These are phyloP conservation scores for Sesbania bispinosa DNA, from an alignment of 306 rosid genomes.

Conservation along the genomic window DNA sequence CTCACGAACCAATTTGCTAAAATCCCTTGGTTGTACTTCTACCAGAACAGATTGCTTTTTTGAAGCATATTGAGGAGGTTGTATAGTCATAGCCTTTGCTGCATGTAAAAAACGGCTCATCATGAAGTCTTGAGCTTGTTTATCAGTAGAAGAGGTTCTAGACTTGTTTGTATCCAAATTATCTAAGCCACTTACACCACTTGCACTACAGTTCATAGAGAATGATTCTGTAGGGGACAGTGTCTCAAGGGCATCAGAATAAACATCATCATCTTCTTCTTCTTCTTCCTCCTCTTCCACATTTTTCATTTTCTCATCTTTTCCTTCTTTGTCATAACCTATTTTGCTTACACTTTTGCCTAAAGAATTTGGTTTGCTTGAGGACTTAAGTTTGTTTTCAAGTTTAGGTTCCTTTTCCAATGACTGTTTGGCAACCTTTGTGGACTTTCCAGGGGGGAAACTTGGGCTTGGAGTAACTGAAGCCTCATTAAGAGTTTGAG, in stretches of 20 bases:
- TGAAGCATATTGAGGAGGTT: constrained; percentile 50
- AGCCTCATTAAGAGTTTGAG: constrained; percentile 32
- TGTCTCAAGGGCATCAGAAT: constrained; percentile 71
- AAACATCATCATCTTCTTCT: constrained; percentile 45
- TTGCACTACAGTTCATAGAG: constrained; percentile 66
- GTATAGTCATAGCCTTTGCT: constrained; percentile 85
- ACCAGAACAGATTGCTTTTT: constrained; percentile 29
- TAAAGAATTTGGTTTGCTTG: constrained; percentile 25
- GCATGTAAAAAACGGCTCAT: constrained; percentile 88
- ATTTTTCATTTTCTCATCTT: constrained; percentile 32
- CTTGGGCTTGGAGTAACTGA: constrained; percentile 42
- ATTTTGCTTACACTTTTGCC: constrained; percentile 17
- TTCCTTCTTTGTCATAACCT: constrained; percentile 25
- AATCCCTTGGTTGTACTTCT: constrained; percentile 57
- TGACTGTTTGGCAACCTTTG: constrained; percentile 16
- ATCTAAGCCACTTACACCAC: constrained; percentile 63
- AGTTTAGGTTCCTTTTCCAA: constrained; percentile 28
- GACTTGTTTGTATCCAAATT: constrained; percentile 40
- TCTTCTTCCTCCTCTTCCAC: constrained; percentile 32
- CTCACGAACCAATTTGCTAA: constrained; percentile 39
- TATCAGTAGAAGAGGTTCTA: constrained; percentile 51
- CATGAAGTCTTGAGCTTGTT: constrained; percentile 78
- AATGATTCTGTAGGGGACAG: constrained; percentile 58
- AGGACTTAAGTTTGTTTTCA: constrained; percentile 11
- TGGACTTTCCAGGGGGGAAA: constrained; percentile 52